Evolutionary conservation across 805 yeast species (phyloP), one percentile per base, ranked within the genome.

Genomic region (Teunomyces tritomae): DNA sequence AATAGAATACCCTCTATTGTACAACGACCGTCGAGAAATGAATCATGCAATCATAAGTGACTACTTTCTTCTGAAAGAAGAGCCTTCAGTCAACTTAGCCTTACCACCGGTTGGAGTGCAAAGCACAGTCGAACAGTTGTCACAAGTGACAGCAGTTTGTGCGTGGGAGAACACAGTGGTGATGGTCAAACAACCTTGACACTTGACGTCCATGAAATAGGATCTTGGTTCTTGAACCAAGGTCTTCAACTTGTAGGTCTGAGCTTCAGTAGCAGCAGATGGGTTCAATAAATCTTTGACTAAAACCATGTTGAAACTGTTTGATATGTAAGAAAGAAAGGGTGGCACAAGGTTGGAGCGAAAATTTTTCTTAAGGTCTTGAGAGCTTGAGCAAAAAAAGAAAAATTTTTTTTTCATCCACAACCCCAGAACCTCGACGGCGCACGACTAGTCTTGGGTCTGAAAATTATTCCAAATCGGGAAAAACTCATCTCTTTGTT

Each of bases 261-360:
- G 65, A 49, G 68, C 67, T 59, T 68, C 73, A 39, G 73, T 54
- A 50, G 67, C 68, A 49, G 71, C 63, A 58, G 57, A 56, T 49
- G 74, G 74, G 68, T 69, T 64, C 61, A 69, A 69, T 59, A 69
- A 68, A 65, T 69, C 74, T 59, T 68, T 70, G 62, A 68, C 73
- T 67, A 69, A 69, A 65, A 69, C 74, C 74, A 55, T 53, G 26
- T 39, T 54, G 48, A n/a, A 26, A 29, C 30, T 28, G 29, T 32
- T 8, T 29, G n/a, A 36, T 13, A 17, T 28, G 17, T 8, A 36
- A 39, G 44, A 16, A 36, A 20, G 28, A 20, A 37, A 37, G 8
- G 29, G 27, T 35, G 28, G 39, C 39, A 35, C 39, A 20, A 26
- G 17, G 7, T 26, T 26, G 20, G 34, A 33, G 8, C 17, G 33